phyloP scores from a whole-genome alignment of 176 grass and related monocot genomes.

The Ampelocalamus luodianensis region DNA sequence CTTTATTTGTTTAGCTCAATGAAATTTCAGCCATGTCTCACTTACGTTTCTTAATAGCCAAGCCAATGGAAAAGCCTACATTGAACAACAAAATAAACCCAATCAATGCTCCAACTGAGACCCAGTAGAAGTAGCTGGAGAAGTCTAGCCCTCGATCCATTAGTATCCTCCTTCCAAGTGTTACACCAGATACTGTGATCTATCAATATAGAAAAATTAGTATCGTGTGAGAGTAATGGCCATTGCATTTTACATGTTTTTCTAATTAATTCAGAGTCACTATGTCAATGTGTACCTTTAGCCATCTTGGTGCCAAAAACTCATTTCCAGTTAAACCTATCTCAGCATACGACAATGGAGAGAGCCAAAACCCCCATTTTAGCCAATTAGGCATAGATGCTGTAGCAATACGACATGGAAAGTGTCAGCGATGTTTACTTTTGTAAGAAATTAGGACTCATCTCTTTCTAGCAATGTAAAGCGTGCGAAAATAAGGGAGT shows the following conservation, averaged over 20 bases:
- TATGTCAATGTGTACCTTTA: conserved; percentile 58
- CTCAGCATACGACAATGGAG: conserved; percentile 78
- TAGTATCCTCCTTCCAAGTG: conserved; percentile 61
- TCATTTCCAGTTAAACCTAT: conserved; percentile 83
- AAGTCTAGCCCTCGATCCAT: conserved; percentile 71
- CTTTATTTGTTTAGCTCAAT: background rate
- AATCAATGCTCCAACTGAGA: conserved; percentile 74
- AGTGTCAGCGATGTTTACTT: background rate
- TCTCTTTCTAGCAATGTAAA: conserved; percentile 25
- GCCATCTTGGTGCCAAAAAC: conserved; percentile 84
- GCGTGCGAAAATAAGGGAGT: conserved; percentile 19
- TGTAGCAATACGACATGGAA: conserved; percentile 35
- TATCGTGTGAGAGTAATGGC: background rate
- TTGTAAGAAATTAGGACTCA: background rate
- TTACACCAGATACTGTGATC: conserved; percentile 45
- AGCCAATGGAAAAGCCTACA: conserved; percentile 59
- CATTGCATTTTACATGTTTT: background rate
- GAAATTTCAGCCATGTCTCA: background rate
- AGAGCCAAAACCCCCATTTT: conserved; percentile 93
- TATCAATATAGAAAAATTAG: conserved; percentile 22
- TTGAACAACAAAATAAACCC: conserved; percentile 69
- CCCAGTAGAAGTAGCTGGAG: conserved; percentile 72
- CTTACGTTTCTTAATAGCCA: conserved; percentile 72
- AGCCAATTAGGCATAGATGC: conserved; percentile 77
- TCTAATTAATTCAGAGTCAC: background rate